These are phyloP conservation scores for Moricandia moricandioides DNA, from an alignment of 345 rosid genomes.

Conservation along the genomic window DNA sequence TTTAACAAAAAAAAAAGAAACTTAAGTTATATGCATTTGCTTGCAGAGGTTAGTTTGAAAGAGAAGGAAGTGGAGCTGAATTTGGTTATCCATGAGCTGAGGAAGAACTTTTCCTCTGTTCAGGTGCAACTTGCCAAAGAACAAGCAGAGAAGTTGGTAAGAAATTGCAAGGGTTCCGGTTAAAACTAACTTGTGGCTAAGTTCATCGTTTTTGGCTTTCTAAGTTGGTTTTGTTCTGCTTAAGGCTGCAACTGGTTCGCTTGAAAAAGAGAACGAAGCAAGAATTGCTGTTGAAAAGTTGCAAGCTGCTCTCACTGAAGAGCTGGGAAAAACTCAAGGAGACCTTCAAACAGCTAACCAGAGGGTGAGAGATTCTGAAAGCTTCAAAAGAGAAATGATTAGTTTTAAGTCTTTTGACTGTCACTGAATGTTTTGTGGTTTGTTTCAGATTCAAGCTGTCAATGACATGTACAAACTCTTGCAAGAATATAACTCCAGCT, in stretches of 20 bases:
- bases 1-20: background rate
- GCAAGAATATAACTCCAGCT: constrained; percentile 92
- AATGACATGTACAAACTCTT: constrained; percentile 95
- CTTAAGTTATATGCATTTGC: constrained; percentile 18
- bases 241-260: constrained; percentile 73
- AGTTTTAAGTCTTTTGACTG: constrained; percentile 9
- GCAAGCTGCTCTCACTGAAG: constrained; percentile 71
- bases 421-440: background rate
- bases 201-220: constrained; percentile 10
- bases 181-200: background rate
- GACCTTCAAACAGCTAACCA: constrained; percentile 91
- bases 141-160: constrained; percentile 82
- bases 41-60: constrained; percentile 59
- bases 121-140: constrained; percentile 85
- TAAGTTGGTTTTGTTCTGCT: constrained; percentile 11
- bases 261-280: constrained; percentile 71
- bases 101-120: constrained; percentile 72
- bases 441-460: constrained; percentile 70
- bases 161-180: constrained; percentile 17
- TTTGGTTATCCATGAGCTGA: constrained; percentile 74
- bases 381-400: background rate
- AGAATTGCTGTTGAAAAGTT: constrained; percentile 63
- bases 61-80: constrained; percentile 92
- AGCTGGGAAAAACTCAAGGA: constrained; percentile 70
- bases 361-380: constrained; percentile 52